These are phyloP conservation scores for Rhytidhysteron rufulum DNA, from an alignment of 2,329 filamentous ascomycete genomes.

Conservation along the genomic window DNA sequence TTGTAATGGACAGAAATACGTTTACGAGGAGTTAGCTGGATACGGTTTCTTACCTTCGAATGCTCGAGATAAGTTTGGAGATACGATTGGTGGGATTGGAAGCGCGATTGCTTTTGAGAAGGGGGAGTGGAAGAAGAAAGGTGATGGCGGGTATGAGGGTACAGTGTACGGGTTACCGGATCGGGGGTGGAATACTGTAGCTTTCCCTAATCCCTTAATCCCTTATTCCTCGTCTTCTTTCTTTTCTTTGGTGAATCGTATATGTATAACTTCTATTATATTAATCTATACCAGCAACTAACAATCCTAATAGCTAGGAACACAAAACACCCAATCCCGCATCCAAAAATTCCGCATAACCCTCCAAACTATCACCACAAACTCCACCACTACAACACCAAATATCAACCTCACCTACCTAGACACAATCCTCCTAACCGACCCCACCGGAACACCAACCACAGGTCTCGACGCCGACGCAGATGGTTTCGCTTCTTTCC, in stretches of 20 bases:
- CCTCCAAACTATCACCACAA: slow-evolving; percentile 52
- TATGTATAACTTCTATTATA: neutral
- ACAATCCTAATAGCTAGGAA: too few species aligned
- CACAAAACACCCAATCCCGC: slow-evolving; percentile 63
- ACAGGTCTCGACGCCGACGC: slow-evolving; percentile 63
- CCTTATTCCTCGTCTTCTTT: too few species aligned
- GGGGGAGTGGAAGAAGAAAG: slow-evolving; percentile 55
- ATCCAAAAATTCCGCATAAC: slow-evolving; percentile 65
- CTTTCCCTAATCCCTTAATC: too few species aligned
- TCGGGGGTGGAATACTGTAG: slow-evolving; percentile 70
- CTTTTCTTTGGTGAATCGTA: too few species aligned
- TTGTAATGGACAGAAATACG: slow-evolving; percentile 60
- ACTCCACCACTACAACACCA: slow-evolving; percentile 50
- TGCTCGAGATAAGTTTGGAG: slow-evolving; percentile 62
- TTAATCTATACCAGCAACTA: neutral
- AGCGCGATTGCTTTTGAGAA: slow-evolving; percentile 62
- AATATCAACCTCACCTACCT: slow-evolving; percentile 62
- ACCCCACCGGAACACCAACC: slow-evolving; percentile 57
- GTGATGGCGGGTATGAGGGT: slow-evolving; percentile 53
- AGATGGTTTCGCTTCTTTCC: slow-evolving; percentile 50
- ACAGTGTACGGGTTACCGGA: slow-evolving; percentile 63
- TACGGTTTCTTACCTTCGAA: slow-evolving; percentile 60
- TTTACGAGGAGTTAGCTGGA: slow-evolving; percentile 65
- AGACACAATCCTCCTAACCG: slow-evolving; percentile 62
- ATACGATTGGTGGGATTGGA: slow-evolving; percentile 66